These are phyloP conservation scores for Discostella pseudostelligera DNA, from an alignment of 108 stramenopile species.

Conservation along the genomic window DNA sequence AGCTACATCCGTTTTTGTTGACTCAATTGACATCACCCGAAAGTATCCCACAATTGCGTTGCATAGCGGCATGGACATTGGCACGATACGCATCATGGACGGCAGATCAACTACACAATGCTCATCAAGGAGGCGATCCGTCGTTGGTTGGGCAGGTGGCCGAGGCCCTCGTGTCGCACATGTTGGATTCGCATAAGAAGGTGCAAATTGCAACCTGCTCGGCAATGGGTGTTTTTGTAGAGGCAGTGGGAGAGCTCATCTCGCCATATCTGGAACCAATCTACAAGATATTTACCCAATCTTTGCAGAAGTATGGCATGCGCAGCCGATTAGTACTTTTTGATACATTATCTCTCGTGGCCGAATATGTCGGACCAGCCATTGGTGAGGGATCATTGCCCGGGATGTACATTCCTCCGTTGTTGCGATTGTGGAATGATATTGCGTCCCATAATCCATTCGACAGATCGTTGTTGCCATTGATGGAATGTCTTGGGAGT, in stretches of 20 bases:
- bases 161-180: slow-evolving; percentile 64
- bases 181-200: slow-evolving; percentile 75
- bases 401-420: slow-evolving; percentile 68
- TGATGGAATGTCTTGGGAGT: slow-evolving; percentile 89
- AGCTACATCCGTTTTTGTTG: slow-evolving; percentile 83
- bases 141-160: slow-evolving; percentile 69
- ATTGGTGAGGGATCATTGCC: slow-evolving; percentile 82
- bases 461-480: slow-evolving; percentile 76
- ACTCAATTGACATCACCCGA: slow-evolving; percentile 54
- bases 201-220: slow-evolving; percentile 86
- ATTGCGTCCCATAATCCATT: slow-evolving; percentile 63
- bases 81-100: slow-evolving; percentile 83
- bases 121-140: slow-evolving; percentile 45
- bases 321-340: slow-evolving; percentile 81
- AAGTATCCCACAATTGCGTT: slow-evolving; percentile 75
- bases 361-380: slow-evolving; percentile 73
- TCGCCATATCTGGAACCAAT: slow-evolving; percentile 80
- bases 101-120: slow-evolving; percentile 67
- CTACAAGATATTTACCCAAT: slow-evolving; percentile 60
- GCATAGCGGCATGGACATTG: slow-evolving; percentile 86
- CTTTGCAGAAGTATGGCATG: slow-evolving; percentile 66
- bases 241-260: slow-evolving; percentile 81
- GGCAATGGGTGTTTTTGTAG: slow-evolving; percentile 79
- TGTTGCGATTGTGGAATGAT: slow-evolving; percentile 66
- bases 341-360: slow-evolving; percentile 86